Evolutionary conservation across 164 flowering plant genomes (phyloP).

Genomic region (Tetracentron sinense): DNA sequence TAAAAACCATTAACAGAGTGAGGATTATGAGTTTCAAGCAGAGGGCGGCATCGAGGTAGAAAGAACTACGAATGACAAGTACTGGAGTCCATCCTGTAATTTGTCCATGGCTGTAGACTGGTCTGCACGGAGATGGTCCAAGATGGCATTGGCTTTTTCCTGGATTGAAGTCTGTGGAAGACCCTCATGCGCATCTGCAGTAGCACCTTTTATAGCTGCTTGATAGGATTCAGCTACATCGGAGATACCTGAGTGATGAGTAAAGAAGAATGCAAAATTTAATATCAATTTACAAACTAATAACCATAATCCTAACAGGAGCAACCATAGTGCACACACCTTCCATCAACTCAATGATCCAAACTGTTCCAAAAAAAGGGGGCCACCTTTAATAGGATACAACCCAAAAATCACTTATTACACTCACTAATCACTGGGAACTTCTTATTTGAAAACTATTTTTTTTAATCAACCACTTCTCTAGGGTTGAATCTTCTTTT

Average conservation of each 20-base stretch:
- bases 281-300: background rate
- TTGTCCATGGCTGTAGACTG: constrained; percentile 53
- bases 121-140: constrained; percentile 58
- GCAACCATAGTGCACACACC: too few relatives aligned
- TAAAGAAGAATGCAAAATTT: background rate
- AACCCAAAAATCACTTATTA: too few relatives aligned
- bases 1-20: too few relatives aligned
- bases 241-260: constrained; percentile 55
- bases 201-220: constrained; percentile 56
- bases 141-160: constrained; percentile 61
- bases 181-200: constrained; percentile 43
- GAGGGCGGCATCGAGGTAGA: constrained; percentile 73
- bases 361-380: too few relatives aligned
- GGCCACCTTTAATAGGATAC: too few relatives aligned
- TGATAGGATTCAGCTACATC: constrained; percentile 77
- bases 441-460: too few relatives aligned
- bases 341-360: too few relatives aligned
- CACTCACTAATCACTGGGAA: too few relatives aligned
- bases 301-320: background rate
- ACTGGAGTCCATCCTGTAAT: constrained; percentile 83
- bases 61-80: constrained; percentile 61
- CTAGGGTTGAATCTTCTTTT: too few relatives aligned
- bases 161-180: constrained; percentile 45
- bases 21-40: constrained; percentile 39
- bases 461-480: too few relatives aligned